Evolutionary conservation across 2,329 filamentous ascomycete species (phyloP), one percentile per base, ranked within the genome.

Genomic region (Fusarium sulawesiense): DNA sequence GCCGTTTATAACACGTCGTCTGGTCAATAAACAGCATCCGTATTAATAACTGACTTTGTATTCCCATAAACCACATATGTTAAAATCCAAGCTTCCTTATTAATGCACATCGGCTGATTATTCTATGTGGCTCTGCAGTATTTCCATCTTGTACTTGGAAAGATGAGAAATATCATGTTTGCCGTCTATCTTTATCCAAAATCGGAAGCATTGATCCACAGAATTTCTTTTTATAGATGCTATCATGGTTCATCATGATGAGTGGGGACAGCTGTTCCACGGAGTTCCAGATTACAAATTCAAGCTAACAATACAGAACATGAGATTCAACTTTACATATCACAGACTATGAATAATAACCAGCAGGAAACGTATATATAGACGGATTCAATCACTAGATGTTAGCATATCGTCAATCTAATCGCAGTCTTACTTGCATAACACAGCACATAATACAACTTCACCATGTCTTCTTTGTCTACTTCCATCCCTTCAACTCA

Each of bases 401-500:
- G 16, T 16, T 23, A 59, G 7, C 11, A 50, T 44, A 34, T n/a
- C n/a, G 37, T 47, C 27, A 30, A 47, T 58, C 32, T 32, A 25
- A 32, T 21, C 29, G 16, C 20, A 56, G 18, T 37, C 47, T n/a
- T 45, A 58, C 50, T 20, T 37, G 25, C 30, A 56, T 16, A 37
- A 7, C n/a, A 21, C 8, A 44, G 20, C 16, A 55, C 29, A 21
- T 9, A 23, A 23, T 23, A 23, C 21, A 23, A 23, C 18, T 7
- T 47, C 34, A 51, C n/a, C 57, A 76, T 76, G 71, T 29, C 66
- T 51, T 68, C 23, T 53, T 58, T 37, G 34, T 37, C 10, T 37
- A 4, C 61, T 58, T 60, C 76, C 34, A 81, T 89, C 20, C 91
- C 90, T 8, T 85, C 87, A 69, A 89, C 87, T 12, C 91, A 86